These are phyloP conservation scores for Acanthamoeba divionensis DNA, from an alignment of 208 protist species.

Conservation along the genomic window DNA sequence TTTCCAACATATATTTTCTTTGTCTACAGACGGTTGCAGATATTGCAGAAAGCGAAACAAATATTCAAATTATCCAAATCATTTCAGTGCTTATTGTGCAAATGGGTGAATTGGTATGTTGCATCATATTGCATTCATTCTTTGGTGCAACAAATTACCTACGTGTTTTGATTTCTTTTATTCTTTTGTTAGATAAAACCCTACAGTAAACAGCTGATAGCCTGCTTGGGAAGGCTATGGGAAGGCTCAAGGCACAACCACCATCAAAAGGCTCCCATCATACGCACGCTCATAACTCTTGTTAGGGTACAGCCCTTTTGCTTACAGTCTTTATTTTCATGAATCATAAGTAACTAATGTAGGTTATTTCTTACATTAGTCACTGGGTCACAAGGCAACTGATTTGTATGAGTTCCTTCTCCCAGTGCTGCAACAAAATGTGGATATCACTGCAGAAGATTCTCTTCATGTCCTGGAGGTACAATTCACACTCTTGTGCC, in stretches of 20 bases:
- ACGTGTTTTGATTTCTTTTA: neutral
- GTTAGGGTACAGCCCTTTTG: neutral
- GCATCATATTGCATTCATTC: neutral
- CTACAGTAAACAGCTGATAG: neutral
- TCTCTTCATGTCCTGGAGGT: slow-evolving; percentile 2
- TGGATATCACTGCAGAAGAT: slow-evolving; percentile 10
- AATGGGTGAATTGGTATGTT: slow-evolving; percentile 13
- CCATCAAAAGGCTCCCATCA: neutral
- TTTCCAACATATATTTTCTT: neutral
- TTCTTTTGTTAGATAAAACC: neutral
- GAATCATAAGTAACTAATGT: neutral
- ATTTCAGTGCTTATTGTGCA: slow-evolving; percentile 7
- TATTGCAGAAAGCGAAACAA: slow-evolving; percentile 34
- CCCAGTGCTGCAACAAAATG: slow-evolving; percentile 12
- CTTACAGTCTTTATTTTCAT: neutral
- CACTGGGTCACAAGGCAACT: neutral
- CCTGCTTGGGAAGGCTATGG: slow-evolving; percentile 22
- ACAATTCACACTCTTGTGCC: neutral
- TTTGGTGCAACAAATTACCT: neutral
- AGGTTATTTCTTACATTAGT: neutral
- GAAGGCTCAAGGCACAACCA: slow-evolving; percentile 29
- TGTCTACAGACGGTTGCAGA: neutral
- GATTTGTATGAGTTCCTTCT: slow-evolving; percentile 34
- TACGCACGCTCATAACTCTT: slow-evolving; percentile 6
- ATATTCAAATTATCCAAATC: slow-evolving; percentile 30